Percentiles rank a stretch among this genome's conserved stretches.
Conservation (phyloP, 805 yeast species). For the Diddensiella caesifluorescens region DNA sequence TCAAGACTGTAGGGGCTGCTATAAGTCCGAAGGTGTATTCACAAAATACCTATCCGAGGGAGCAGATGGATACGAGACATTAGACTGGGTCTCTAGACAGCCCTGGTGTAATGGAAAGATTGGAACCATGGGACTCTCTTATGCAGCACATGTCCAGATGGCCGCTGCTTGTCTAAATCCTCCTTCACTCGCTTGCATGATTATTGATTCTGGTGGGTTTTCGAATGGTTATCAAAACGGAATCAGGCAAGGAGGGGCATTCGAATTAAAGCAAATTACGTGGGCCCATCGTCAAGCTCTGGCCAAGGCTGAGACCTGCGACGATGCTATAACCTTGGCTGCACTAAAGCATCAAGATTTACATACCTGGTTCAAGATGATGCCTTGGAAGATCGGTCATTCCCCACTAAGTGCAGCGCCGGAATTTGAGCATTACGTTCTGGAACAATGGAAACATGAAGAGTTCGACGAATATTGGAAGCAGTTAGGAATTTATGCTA, state of each 20-base stretch:
- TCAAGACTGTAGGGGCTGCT: slow-evolving; percentile 11
- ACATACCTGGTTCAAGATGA: slow-evolving; percentile 3
- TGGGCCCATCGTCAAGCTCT: slow-evolving; percentile 7
- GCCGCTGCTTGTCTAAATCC: slow-evolving; percentile 10
- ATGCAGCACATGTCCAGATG: slow-evolving; percentile 9
- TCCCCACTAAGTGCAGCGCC: slow-evolving; percentile 9
- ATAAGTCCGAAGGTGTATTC: slow-evolving; percentile 8
- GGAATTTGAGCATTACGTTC: slow-evolving; percentile 7
- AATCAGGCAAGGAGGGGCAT: slow-evolving; percentile 11
- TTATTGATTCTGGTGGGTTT: slow-evolving; percentile 9
- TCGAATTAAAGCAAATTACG: slow-evolving; percentile 8
- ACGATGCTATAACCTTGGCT: background rate
- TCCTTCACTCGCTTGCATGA: slow-evolving; percentile 6
- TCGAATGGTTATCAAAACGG: slow-evolving; percentile 6
- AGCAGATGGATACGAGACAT: slow-evolving; percentile 9
- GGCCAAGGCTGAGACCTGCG: background rate
- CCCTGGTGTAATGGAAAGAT: slow-evolving; percentile 10
- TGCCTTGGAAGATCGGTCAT: slow-evolving; percentile 8
- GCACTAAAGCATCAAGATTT: background rate
- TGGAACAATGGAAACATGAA: slow-evolving; percentile 9
- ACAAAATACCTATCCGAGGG: slow-evolving; percentile 9
- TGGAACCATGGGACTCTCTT: slow-evolving; percentile 11
- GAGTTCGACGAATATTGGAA: slow-evolving; percentile 9
- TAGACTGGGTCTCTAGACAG: slow-evolving; percentile 7
- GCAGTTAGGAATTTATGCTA: slow-evolving; percentile 8